phyloP scores from a whole-genome alignment of 192 early-diverging fungal genomes.

The Phlyctochytrium bullatum region DNA sequence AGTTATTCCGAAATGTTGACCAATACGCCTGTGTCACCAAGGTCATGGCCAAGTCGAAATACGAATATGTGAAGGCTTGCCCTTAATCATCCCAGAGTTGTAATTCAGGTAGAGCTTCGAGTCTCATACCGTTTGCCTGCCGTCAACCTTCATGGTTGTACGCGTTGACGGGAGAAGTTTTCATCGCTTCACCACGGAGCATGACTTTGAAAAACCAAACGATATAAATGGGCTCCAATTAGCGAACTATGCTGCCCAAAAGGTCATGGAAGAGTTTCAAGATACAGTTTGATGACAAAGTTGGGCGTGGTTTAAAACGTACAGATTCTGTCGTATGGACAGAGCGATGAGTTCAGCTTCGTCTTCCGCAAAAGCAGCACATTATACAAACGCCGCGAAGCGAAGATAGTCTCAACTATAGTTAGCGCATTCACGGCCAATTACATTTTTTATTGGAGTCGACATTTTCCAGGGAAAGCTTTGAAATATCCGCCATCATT shows the following conservation, averaged over 20 bases:
- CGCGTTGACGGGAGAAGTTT: conserved; percentile 91
- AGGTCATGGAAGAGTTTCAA: conserved; percentile 75
- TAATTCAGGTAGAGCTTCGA: conserved; percentile 65
- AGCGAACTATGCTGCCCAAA: conserved; percentile 67
- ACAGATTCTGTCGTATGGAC: conserved; percentile 76
- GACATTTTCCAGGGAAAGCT: conserved; percentile 63
- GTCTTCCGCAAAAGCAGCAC: conserved; percentile 60
- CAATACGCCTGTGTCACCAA: no score
- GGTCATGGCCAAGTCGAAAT: conserved; percentile 97
- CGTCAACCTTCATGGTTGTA: conserved; percentile 86
- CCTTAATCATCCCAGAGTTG: neutral
- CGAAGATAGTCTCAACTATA: conserved; percentile 80
- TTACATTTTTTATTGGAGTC: conserved; percentile 80
- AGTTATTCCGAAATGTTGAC: no score
- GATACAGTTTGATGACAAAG: conserved; percentile 34
- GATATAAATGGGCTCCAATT: conserved; percentile 78
- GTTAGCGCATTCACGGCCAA: conserved; percentile 82
- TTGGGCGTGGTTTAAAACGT: conserved; percentile 62
- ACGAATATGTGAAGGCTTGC: conserved; percentile 80
- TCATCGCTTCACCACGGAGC: conserved; percentile 86
- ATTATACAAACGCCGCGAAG: conserved; percentile 70
- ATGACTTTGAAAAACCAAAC: conserved; percentile 62
- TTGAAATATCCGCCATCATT: conserved; percentile 83
- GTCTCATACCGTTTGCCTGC: conserved; percentile 67
- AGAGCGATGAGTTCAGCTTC: conserved; percentile 94